Percentiles rank a stretch among this genome's conserved stretches.
Evolutionary conservation across 352 stramenopile genomes (phyloP).

Genomic region (Peronospora belbahrii): DNA sequence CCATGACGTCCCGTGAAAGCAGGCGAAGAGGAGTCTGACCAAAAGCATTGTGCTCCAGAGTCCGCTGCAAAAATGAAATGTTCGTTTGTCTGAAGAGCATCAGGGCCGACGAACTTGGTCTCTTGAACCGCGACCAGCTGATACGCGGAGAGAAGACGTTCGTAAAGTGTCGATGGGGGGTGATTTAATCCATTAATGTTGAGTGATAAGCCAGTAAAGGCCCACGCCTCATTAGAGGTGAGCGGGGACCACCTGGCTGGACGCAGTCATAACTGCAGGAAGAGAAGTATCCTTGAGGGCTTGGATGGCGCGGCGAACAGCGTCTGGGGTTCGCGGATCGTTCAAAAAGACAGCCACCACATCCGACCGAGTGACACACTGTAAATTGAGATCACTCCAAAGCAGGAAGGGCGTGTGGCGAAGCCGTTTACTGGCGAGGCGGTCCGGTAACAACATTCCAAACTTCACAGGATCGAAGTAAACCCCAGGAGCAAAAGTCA

Average conservation of each 20-base stretch:
- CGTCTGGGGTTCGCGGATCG: not conserved
- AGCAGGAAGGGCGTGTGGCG: not conserved
- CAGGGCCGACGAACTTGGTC: no score
- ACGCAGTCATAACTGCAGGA: not conserved
- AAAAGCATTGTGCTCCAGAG: no score
- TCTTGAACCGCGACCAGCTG: no score
- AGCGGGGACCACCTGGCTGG: conserved; percentile 1
- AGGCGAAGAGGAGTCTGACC: conserved; percentile 5
- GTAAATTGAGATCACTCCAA: not conserved
- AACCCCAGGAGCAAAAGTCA: not conserved
- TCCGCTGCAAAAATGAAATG: no score
- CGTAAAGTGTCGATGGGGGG: no score
- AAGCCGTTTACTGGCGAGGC: not conserved
- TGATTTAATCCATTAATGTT: no score
- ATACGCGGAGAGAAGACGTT: no score
- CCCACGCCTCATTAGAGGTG: conserved; percentile 11
- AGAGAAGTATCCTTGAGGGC: not conserved
- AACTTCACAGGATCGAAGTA: not conserved
- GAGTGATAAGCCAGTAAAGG: no score
- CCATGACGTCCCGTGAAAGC: conserved; percentile 9
- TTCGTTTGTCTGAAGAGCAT: no score
- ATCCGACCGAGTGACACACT: not conserved
- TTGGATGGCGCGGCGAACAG: not conserved
- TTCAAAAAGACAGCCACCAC: not conserved
- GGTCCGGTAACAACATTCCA: not conserved